Percentiles rank a stretch among this genome's conserved stretches.
These are phyloP conservation scores for Termitomyces sp. DNA, from an alignment of 768 basidiomycete species.

Conservation along the genomic window DNA sequence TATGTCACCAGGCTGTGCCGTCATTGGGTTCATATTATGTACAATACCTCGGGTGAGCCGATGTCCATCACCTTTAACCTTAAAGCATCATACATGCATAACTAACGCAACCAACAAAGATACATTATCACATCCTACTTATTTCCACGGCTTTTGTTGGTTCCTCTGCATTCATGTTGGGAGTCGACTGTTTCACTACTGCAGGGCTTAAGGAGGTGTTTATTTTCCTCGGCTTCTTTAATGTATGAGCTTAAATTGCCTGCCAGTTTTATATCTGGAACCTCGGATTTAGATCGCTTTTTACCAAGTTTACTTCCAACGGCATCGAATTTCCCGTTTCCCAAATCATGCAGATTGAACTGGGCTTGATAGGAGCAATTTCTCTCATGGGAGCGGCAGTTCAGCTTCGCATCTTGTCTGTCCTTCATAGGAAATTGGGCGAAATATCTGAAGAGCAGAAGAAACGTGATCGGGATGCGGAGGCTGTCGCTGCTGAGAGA, in stretches of 20 bases:
- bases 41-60: conserved; percentile 64
- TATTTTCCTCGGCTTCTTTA: conserved; percentile 5
- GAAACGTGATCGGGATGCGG: conserved; percentile 69
- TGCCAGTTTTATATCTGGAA: conserved; percentile 92
- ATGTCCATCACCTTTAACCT: conserved; percentile 1
- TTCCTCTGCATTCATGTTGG: conserved; percentile 84
- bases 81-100: conserved; percentile 3
- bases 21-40: conserved; percentile 75
- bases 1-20: conserved; percentile 51
- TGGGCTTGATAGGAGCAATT: conserved; percentile 82
- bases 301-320: conserved; percentile 66
- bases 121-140: conserved; percentile 85
- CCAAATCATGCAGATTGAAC: conserved; percentile 90
- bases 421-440: conserved; percentile 72
- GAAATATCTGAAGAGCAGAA: conserved; percentile 76
- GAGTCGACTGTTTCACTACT: conserved; percentile 90
- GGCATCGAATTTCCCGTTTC: conserved; percentile 76
- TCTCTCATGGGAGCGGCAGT: conserved; percentile 85
- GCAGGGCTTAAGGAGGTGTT: conserved; percentile 88
- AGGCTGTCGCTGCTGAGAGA: conserved; percentile 64
- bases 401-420: conserved; percentile 79
- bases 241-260: neutral
- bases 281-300: conserved; percentile 76
- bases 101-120: conserved; percentile 24
- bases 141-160: conserved; percentile 87